Evolutionary conservation across 306 rosid genomes (phyloP).

Genomic region (Cicer cuneatum): DNA sequence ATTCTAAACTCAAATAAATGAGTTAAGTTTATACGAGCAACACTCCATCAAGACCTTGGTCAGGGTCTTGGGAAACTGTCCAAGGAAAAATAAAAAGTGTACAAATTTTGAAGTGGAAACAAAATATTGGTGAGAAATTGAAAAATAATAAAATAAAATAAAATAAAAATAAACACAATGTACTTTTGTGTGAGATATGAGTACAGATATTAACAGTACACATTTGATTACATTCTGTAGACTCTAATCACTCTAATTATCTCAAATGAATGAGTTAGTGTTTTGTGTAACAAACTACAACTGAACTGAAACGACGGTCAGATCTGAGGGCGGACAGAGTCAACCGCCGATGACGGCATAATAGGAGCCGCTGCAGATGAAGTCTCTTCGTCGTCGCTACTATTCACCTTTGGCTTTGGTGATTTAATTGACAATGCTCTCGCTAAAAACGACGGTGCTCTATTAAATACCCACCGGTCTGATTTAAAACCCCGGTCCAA

Average conservation of each 20-base stretch:
- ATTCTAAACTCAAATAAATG: not conserved
- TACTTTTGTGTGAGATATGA: too few species aligned
- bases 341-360: constrained; percentile 37
- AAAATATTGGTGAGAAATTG: not conserved
- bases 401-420: constrained; percentile 45
- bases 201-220: too few species aligned
- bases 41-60: not conserved
- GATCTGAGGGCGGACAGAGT: constrained; percentile 55
- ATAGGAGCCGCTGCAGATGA: constrained; percentile 45
- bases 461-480: constrained; percentile 73
- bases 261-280: too few species aligned
- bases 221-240: too few species aligned
- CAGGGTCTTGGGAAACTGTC: not conserved
- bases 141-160: not conserved
- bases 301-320: constrained; percentile 16
- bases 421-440: constrained; percentile 70
- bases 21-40: not conserved
- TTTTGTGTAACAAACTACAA: not conserved
- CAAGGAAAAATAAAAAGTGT: constrained; percentile 11
- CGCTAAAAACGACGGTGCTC: constrained; percentile 64
- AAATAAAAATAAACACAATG: not conserved
- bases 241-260: too few species aligned
- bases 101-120: constrained; percentile 17
- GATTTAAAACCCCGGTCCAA: constrained; percentile 64
- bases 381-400: constrained; percentile 46